Evolutionary conservation across 106 monocot genomes (phyloP), one percentile per base, ranked within the genome.

Genomic region (Dendrobium nobile): DNA sequence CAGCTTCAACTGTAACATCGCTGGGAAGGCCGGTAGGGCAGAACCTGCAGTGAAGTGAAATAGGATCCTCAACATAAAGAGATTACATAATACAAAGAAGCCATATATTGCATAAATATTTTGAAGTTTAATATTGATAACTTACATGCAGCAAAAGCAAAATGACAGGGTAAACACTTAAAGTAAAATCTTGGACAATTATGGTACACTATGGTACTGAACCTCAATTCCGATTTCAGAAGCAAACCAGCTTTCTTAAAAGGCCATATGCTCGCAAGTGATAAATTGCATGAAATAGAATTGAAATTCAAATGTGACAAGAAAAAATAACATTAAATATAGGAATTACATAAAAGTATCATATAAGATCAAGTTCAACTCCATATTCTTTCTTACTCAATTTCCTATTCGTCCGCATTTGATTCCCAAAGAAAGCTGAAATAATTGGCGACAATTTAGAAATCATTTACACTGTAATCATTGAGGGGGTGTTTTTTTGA

Each of bases 21-120:
- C 91, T 91, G 44, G 91, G 91, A 31, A 91, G 85, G 42, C 91
- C 91, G 74, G 80, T 87, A 27, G 91, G 83, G 72, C 91, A 91
- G 56, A 91, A 86, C 91, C 88, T 91, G 77, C 20, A 13, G 22
- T 55, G 56, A 78, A 78, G 40, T 59, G 18, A 78, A 78, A 31
- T 6, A 78, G 5, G 37, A 58, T 11, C 77, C 5, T 41, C 16
- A 75, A 44, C 9, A 45, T 44, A 41, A 58, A 8, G 3, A 47
- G n/a, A 76, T 51, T 26, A 26, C 24, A 26, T 6, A 20, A 22
- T 7, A 75, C 43, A 75, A 5, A 75, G 18, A 44, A 41, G 41
- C 33, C 74, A 74, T 2, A 44, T 15, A 13, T 73, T 41, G 10
- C 26, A 13, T 19, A 67, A 16, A 73, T 28, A 9, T 58, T 58